A percentile compares a stretch with the other conserved stretches of the same genome.
Evolutionary conservation across 257 asterid genomes (phyloP).

Genomic region (Buddleja alternifolia): DNA sequence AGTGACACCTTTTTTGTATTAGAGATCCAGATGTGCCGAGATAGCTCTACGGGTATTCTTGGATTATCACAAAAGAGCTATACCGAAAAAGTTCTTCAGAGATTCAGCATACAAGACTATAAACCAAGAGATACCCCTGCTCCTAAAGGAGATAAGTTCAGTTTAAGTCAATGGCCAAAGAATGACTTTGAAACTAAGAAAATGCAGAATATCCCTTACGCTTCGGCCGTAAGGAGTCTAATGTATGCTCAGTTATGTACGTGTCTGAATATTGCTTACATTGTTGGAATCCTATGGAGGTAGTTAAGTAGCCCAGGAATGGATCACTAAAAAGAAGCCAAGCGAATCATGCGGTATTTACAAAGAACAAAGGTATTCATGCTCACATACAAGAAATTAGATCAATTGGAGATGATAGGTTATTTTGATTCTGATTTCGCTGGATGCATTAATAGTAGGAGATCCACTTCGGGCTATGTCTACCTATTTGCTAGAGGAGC

Average conservation of each 20-base stretch:
- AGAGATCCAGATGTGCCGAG: neutral
- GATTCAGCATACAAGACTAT: slow-evolving; percentile 10
- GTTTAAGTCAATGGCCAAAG: neutral
- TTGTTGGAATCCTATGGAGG: too few species aligned
- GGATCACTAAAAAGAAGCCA: slow-evolving; percentile 1
- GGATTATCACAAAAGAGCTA: neutral
- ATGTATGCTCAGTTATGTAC: too few species aligned
- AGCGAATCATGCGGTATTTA: neutral
- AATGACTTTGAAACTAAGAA: too few species aligned
- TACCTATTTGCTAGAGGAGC: slow-evolving; percentile 13
- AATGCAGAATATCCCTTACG: too few species aligned
- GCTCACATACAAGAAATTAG: too few species aligned
- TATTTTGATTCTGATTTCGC: too few species aligned
- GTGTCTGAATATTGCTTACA: too few species aligned
- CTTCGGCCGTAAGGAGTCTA: neutral
- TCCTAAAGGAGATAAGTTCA: slow-evolving; percentile 8
- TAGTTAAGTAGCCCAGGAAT: too few species aligned
- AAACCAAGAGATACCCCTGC: neutral
- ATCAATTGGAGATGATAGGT: too few species aligned
- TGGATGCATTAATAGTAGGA: too few species aligned
- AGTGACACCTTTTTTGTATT: slow-evolving; percentile 6
- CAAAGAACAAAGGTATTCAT: too few species aligned
- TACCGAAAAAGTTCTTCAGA: neutral
- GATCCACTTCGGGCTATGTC: too few species aligned
- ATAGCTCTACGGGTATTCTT: neutral